Base-by-base conservation (phyloP, 1,139 yeast species). In the Meyerozyma smithsonii region DNA sequence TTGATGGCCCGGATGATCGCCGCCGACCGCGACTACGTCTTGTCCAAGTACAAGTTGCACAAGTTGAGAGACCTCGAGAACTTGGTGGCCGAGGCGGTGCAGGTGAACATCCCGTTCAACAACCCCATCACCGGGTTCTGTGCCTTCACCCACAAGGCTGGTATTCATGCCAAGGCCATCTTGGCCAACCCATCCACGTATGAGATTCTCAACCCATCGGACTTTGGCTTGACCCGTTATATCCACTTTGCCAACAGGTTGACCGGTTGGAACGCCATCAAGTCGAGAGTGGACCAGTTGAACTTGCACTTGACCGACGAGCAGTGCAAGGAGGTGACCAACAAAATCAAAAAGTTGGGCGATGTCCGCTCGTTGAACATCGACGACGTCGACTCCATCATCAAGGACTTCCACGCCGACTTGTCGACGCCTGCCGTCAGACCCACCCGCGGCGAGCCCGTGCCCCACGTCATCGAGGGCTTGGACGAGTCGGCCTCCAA, bases 1-100 rank as follows among this genome's bases (percentile, higher is more conserved):
- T 77, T 92, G 58, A 90, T 92, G 97, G 97, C 97, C 40, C 81
- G 97, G 69, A 92, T 92, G 98, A 89, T 92, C 63, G 96, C 96
- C 46, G 97, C 97, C 46, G 96, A 90, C 69, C 85, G 97, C 60
- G 97, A 90, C 56, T 92, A 92, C 64, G 97, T 90, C 41, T 72
- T 90, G 61, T 81, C 94, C 64, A 92, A 92, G 74, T 92, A 92
- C 73, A 92, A 92, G 75, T 74, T 92, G 54, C 96, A 90, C 72
- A 90, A 90, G 76, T 79, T 92, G 55, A 84, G 97, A 72, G 97
- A 92, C 59, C 75, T 92, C 61, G 98, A 92, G 69, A 88, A 84
- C 65, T 74, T 92, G 64, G 97, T 92, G 46, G 97, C 97, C 40
- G 96, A 90, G 50, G 95, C 97, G 23, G 97, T 92, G 41, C 95